phyloP scores from a whole-genome alignment of 2,329 filamentous ascomycete species.

The Penicillium sp. region DNA sequence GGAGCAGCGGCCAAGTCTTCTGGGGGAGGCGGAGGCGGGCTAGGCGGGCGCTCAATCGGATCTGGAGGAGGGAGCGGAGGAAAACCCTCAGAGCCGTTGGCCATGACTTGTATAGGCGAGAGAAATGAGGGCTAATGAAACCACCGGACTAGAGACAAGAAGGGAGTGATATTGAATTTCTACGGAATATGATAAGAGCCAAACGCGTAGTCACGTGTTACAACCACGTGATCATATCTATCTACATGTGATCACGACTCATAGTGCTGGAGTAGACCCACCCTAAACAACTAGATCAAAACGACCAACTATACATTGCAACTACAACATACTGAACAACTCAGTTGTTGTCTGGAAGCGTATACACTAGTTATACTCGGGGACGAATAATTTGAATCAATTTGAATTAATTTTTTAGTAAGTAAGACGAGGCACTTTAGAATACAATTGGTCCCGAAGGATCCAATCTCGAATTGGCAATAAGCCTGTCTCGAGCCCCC shows the following conservation, averaged over 20 bases:
- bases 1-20: constrained; percentile 41
- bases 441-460: constrained; percentile 31
- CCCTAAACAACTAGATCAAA: background rate
- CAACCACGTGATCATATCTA: background rate
- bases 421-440: constrained; percentile 24
- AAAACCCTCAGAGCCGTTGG: constrained; percentile 26
- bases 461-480: constrained; percentile 25
- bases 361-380: background rate
- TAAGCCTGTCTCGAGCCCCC: constrained; percentile 2
- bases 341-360: background rate
- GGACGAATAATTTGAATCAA: background rate
- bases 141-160: constrained; percentile 6
- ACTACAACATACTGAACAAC: background rate
- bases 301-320: background rate
- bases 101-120: constrained; percentile 16
- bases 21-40: constrained; percentile 43
- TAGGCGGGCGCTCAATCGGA: constrained; percentile 36
- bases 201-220: constrained; percentile 27
- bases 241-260: background rate
- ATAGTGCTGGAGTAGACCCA: background rate
- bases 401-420: background rate
- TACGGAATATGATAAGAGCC: constrained; percentile 22
- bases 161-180: constrained; percentile 28
- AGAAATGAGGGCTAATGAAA: background rate
- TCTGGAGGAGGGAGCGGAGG: constrained; percentile 39